Base-by-base conservation (phyloP, 768 basidiomycete species). In the Cytidiella melzeri region DNA sequence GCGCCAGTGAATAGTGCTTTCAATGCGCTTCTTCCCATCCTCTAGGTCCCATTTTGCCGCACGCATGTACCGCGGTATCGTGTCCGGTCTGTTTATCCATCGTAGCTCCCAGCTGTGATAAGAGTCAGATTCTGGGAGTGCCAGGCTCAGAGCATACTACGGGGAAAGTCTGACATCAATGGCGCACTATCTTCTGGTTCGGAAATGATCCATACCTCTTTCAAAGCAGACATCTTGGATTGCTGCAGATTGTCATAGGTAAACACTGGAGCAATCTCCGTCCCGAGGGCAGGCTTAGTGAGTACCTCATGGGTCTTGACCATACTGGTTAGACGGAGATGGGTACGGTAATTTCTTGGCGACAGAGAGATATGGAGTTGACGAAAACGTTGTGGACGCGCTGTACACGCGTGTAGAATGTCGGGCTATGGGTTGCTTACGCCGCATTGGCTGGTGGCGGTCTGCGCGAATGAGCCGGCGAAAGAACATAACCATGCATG, bases 31-130 rank as follows among this genome's bases (percentile, higher is more conserved):
- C 69, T 91, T 80, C 10, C 78, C 89, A 45, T 94, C 85, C 21
- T 75, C 73, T 27, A 83, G 59, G 60, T 83, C 82, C 89, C 91
- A 92, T 60, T 92, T 92, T 2, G 87, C 77, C 0, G 91, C 88
- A 25, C 91, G 81, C 76, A 90, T 81, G 61, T 92, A 94, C 12
- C 91, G 81, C 21, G 78, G 71, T 19, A 82, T 65, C 55, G 76
- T 90, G 66, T 81, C 88, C 30, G 79, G 75, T 64, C 68, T 79
- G 54, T 72, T 69, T 4, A 94, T 67, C 84, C 90, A 94, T 51
- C 83, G 76, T 18, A 71, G 64, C 64, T 94, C 91, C 87, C 87
- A 91, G 43, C 74, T 69, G 51, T 81, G 61, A 59, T 93, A 93
- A 5, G 83, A 67, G 60, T 94, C 87, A 11, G 75, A 72, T 30